Percentiles rank a stretch among this genome's conserved stretches.
Conservation (phyloP, 768 basidiomycete species). For the Botryobasidium botryosum region DNA sequence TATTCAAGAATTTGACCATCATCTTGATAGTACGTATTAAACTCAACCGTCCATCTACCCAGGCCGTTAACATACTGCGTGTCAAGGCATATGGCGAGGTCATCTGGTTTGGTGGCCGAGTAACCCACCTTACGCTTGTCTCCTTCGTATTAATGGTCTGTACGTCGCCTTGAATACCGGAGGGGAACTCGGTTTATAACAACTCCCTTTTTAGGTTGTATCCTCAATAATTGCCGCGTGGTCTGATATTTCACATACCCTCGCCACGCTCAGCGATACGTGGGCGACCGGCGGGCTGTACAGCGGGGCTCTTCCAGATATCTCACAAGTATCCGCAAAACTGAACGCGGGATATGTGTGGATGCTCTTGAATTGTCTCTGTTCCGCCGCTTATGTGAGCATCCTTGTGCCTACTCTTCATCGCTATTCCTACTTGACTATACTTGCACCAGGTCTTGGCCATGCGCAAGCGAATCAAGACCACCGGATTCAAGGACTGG, state of each 20-base stretch:
- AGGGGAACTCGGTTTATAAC: not conserved
- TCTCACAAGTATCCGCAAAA: constrained; percentile 19
- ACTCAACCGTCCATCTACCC: constrained; percentile 1
- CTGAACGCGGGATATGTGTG: constrained; percentile 81
- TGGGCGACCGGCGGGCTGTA: constrained; percentile 13
- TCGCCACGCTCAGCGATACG: constrained; percentile 14
- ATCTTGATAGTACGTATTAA: constrained; percentile 68
- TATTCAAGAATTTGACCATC: constrained; percentile 99
- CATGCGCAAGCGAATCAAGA: constrained; percentile 94
- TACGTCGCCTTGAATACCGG: constrained; percentile 2
- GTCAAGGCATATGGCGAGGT: constrained; percentile 89
- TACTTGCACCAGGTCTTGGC: constrained; percentile 49
- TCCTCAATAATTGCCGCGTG: constrained; percentile 97
- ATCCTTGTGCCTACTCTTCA: not conserved
- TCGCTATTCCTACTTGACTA: not conserved
- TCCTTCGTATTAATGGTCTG: constrained; percentile 86
- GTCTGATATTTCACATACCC: constrained; percentile 52
- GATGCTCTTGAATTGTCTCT: constrained; percentile 88
- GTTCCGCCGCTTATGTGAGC: constrained; percentile 79
- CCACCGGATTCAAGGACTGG: constrained; percentile 93
- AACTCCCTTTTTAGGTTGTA: constrained; percentile 37
- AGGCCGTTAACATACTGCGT: constrained; percentile 1
- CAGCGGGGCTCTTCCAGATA: not conserved
- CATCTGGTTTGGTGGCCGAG: constrained; percentile 83
- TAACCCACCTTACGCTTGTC: constrained; percentile 73